These are phyloP conservation scores for Cladosporium sp. DNA, from an alignment of 2,329 filamentous ascomycete genomes.

Conservation along the genomic window DNA sequence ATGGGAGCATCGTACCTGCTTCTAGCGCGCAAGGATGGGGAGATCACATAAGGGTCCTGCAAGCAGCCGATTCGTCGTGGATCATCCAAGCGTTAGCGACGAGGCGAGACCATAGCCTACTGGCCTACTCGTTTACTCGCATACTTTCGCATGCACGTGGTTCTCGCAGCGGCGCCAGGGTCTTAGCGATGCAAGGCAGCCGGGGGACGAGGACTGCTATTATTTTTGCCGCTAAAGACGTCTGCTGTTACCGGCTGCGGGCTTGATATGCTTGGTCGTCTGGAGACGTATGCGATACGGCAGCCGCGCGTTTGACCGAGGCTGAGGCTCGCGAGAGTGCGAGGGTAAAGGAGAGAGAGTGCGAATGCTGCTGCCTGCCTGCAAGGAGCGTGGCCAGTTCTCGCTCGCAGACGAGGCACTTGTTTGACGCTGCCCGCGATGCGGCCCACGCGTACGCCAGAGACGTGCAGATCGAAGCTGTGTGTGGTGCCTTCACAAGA, in stretches of 20 bases:
- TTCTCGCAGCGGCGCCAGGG: constrained; percentile 4
- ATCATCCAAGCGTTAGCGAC: background rate
- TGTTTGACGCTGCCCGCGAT: background rate
- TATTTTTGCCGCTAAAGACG: background rate
- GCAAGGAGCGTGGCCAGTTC: background rate
- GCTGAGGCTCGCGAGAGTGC: background rate
- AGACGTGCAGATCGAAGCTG: constrained; percentile 1
- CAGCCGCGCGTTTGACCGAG: constrained; percentile 14
- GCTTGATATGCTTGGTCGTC: background rate
- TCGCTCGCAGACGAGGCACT: background rate
- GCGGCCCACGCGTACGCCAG: constrained; percentile 8
- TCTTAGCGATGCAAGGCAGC: constrained; percentile 7
- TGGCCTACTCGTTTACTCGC: background rate
- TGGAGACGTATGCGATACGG: constrained; percentile 12
- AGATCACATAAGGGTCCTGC: constrained; percentile 1
- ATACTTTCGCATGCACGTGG: constrained; percentile 15
- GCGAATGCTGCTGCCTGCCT: background rate
- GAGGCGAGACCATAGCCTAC: background rate
- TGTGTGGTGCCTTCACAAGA: constrained; percentile 2
- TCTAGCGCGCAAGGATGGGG: constrained; percentile 1
- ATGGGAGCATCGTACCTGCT: constrained; percentile 5
- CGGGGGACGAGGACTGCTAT: background rate
- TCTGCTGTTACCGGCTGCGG: background rate
- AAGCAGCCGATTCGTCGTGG: background rate
- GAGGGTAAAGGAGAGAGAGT: background rate